These are phyloP conservation scores for Arabidopsis suecica DNA, from an alignment of 345 rosid species.

Conservation along the genomic window DNA sequence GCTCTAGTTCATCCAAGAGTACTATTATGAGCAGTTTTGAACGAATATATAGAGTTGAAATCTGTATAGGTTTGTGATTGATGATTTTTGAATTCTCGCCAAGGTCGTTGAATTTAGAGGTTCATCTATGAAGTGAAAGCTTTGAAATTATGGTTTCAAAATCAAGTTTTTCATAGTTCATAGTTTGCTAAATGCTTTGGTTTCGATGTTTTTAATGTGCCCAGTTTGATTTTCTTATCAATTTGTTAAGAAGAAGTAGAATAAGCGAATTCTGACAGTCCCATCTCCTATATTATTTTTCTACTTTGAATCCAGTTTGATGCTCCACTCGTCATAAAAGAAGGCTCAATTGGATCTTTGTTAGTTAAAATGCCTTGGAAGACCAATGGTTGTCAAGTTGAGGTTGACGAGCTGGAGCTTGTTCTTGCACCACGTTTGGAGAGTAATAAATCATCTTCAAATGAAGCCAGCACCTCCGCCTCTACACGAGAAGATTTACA, in stretches of 20 bases:
- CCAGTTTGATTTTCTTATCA: not conserved
- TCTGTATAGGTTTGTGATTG: not conserved
- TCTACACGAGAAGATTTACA: conserved; percentile 44
- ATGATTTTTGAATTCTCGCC: not conserved
- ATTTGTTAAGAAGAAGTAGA: not conserved
- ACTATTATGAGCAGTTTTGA: not conserved
- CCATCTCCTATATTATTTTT: conserved; percentile 3
- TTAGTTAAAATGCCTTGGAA: conserved; percentile 85
- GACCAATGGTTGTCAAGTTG: conserved; percentile 80
- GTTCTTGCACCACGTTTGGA: conserved; percentile 64
- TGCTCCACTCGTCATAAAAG: conserved; percentile 70
- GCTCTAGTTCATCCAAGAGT: not conserved
- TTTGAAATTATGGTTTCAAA: not conserved
- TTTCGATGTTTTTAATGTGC: conserved; percentile 12
- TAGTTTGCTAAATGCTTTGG: conserved; percentile 15
- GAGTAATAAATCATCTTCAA: conserved; percentile 36
- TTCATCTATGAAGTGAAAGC: conserved; percentile 9
- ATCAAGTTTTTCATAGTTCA: not conserved
- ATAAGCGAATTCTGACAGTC: not conserved
- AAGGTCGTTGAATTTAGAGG: not conserved
- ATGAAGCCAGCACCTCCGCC: conserved; percentile 46
- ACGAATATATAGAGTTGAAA: not conserved
- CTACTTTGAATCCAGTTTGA: conserved; percentile 57
- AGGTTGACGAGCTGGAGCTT: conserved; percentile 88
- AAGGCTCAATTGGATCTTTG: conserved; percentile 90